These are phyloP conservation scores for Aspergillus biplanus DNA, from an alignment of 495 filamentous ascomycete genomes.

Conservation along the genomic window DNA sequence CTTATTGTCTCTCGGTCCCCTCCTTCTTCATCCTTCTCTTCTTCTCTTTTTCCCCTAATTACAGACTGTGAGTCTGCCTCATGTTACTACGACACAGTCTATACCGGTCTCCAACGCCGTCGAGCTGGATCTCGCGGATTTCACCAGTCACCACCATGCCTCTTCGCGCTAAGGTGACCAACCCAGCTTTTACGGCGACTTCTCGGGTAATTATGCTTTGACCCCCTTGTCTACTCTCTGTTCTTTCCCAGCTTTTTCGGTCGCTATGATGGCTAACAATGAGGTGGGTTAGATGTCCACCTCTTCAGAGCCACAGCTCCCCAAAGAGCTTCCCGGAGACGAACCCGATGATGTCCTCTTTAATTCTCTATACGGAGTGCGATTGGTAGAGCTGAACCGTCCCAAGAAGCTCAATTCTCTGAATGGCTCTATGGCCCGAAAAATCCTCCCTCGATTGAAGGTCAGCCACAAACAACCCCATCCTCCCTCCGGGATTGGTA, in stretches of 20 bases:
- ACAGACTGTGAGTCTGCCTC: conserved; percentile 29
- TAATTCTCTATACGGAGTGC: conserved; percentile 81
- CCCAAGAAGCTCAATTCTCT: conserved; percentile 88
- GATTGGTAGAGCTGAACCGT: conserved; percentile 92
- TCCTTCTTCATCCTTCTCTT: conserved; percentile 25
- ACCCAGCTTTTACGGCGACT: conserved; percentile 59
- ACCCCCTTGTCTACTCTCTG: not conserved
- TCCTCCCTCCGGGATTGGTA: not conserved
- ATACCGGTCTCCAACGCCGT: conserved; percentile 48
- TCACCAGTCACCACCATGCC: conserved; percentile 68
- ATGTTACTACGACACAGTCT: conserved; percentile 59
- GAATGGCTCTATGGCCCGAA: conserved; percentile 89
- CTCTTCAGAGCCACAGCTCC: conserved; percentile 34
- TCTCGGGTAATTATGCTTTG: conserved; percentile 38
- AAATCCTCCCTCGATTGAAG: conserved; percentile 82
- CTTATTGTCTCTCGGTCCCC: conserved; percentile 19
- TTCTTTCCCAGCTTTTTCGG: not conserved
- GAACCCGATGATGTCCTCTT: conserved; percentile 92
- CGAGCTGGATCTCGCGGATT: conserved; percentile 58
- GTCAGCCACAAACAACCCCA: conserved; percentile 35
- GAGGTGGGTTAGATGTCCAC: conserved; percentile 60
- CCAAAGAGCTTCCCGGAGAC: conserved; percentile 64
- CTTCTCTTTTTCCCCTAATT: conserved; percentile 26
- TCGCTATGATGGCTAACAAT: conserved; percentile 5
- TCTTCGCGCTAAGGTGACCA: conserved; percentile 79